Base-by-base conservation (phyloP, 345 rosid species). In the Citrus glauca region DNA sequence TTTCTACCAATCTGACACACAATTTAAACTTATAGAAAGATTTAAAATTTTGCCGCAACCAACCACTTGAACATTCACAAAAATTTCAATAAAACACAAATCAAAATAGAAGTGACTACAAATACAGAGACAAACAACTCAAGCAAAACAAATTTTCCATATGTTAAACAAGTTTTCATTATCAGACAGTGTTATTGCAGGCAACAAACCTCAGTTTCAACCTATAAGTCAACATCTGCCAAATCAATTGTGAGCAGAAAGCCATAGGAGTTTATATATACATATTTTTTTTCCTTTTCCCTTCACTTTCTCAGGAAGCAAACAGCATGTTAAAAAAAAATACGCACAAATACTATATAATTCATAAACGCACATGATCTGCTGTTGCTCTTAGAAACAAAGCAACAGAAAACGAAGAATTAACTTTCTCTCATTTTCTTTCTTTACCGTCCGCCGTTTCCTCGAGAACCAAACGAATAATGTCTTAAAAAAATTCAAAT, bases 401-500 rank as follows among this genome's bases (percentile, higher is more conserved):
- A 38, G 14, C 63, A 59, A 59, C 33, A 37, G 32, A 59, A 72
- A 59, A 27, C 22, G 37, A 32, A 59, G 32, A 60, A 27, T 17
- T 73, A 55, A 59, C 32, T 59, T 37, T 7, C 14, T 60, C 4
- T 8, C 2, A 4, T 0, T 27, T 45, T 28, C 11, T 67, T 66
- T 22, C 28, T 13, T 68, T 40, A 7, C 69, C 2, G 69, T 33
- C 50, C 64, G 11, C 4, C 22, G 38, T 28, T 72, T 57, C 57
- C 65, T 57, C n/a, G 28, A 38, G 13, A 57, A 33, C 65, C 76
- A 72, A 57, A 72, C 70, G 48, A 61, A 19, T n/a, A 63, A 63
- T 11, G 4, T 38, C 32, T 19, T 4, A 1, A 10, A 63, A 5
- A 10, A 20, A 19, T 1, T 45, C 50, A 45, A 13, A 13, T 11